Evolutionary conservation across 257 asterid species (phyloP).

Genomic region (Solanum pimpinellifolium): DNA sequence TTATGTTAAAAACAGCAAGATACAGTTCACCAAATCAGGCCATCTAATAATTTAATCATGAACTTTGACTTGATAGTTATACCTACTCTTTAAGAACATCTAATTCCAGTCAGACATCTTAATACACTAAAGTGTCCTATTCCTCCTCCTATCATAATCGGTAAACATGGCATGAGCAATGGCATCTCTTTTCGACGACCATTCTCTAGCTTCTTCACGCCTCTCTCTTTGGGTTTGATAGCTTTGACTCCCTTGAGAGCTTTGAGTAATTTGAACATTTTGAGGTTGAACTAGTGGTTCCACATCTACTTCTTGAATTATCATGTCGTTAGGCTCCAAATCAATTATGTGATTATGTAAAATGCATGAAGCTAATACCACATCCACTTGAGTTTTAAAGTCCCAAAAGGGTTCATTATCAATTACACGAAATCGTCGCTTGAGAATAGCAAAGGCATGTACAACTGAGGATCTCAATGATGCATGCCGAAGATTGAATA

Average conservation of each 20-base stretch:
- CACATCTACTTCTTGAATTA: not conserved
- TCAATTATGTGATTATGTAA: not conserved
- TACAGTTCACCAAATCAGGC: too few species aligned
- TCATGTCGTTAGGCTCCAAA: not conserved
- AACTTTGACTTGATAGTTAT: too few species aligned
- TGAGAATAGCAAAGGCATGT: not conserved
- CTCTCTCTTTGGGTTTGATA: not conserved
- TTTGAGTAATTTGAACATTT: not conserved
- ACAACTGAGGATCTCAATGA: not conserved
- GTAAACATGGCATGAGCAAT: too few species aligned
- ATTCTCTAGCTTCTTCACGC: not conserved
- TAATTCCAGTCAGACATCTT: too few species aligned
- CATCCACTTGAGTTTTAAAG: not conserved
- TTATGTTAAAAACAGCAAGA: too few species aligned
- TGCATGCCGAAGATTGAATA: not conserved
- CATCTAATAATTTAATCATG: too few species aligned
- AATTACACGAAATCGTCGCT: not conserved
- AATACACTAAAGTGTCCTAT: too few species aligned
- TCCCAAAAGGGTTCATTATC: not conserved
- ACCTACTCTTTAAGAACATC: too few species aligned
- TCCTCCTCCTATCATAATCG: too few species aligned
- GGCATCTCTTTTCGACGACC: too few species aligned
- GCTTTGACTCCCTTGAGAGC: not conserved
- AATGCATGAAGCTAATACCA: not conserved
- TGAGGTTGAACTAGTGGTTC: not conserved